Conservation (phyloP, 306 rosid genomes). For the Trichosanthes cucumerina region DNA sequence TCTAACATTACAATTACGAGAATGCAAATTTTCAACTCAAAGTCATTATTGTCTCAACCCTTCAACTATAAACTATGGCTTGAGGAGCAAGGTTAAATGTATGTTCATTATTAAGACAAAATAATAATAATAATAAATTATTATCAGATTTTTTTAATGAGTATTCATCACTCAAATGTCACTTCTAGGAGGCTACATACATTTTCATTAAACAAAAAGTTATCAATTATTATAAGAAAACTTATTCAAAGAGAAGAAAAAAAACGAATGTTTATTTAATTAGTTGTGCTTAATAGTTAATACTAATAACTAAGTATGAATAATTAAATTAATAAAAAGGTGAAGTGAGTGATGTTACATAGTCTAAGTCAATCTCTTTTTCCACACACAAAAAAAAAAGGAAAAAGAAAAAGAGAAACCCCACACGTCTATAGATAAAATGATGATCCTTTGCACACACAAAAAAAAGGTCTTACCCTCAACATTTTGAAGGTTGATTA, state of each 20-base stretch:
- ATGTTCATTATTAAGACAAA: too few relatives aligned
- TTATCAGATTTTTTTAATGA: too few relatives aligned
- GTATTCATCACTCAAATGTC: not conserved
- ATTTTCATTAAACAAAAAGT: not conserved
- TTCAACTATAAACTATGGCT: too few relatives aligned
- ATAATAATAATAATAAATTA: too few relatives aligned
- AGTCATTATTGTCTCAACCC: too few relatives aligned
- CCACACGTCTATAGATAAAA: not conserved
- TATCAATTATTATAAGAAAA: not conserved
- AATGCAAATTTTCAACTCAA: too few relatives aligned
- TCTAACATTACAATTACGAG: too few relatives aligned
- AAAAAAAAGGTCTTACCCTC: not conserved
- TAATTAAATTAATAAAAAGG: not conserved
- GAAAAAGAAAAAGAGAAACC: not conserved
- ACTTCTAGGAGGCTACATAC: not conserved
- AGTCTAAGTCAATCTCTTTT: not conserved
- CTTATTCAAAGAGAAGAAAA: not conserved
- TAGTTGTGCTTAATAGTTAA: too few relatives aligned
- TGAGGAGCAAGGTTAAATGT: too few relatives aligned
- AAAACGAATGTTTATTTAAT: not conserved
- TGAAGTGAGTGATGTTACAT: not conserved
- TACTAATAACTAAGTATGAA: not conserved
- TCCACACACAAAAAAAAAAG: too few relatives aligned
- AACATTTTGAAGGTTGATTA: too few relatives aligned
- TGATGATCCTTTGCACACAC: too few relatives aligned